Percentiles rank a stretch among this genome's conserved stretches.
These are phyloP conservation scores for Pichia sp. DNA, from an alignment of 1,139 yeast species.

Conservation along the genomic window DNA sequence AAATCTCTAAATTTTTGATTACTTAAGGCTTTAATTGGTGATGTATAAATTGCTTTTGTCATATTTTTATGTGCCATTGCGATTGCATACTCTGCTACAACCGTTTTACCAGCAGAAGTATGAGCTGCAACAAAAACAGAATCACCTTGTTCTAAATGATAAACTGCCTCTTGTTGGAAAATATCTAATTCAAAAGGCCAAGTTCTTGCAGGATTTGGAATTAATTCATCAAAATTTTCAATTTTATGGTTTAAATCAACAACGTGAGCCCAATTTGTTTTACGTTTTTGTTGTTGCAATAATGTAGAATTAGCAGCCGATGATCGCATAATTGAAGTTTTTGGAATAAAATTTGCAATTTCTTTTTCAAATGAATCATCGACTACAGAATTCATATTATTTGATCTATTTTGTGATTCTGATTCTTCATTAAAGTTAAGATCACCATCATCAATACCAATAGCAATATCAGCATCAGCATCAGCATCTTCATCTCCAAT, in stretches of 20 bases:
- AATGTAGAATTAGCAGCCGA: conserved; percentile 19
- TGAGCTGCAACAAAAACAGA: conserved; percentile 98
- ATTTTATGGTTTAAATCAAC: conserved; percentile 81
- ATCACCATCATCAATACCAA: no score
- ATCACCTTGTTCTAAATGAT: conserved; percentile 89
- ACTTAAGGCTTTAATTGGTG: conserved; percentile 53
- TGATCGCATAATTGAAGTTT: conserved; percentile 38
- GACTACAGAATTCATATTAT: neutral
- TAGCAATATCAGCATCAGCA: neutral
- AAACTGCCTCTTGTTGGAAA: conserved; percentile 91
- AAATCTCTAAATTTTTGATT: conserved; percentile 88
- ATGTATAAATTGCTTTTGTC: conserved; percentile 90
- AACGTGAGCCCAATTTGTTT: conserved; percentile 88
- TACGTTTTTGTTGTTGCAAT: conserved; percentile 22
- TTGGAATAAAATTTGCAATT: conserved; percentile 74
- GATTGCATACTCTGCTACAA: conserved; percentile 95
- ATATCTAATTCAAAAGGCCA: conserved; percentile 93
- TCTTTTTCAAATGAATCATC: conserved; percentile 29
- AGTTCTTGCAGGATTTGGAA: conserved; percentile 87
- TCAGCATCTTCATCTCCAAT: conserved; percentile 1
- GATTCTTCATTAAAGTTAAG: neutral
- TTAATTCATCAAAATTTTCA: conserved; percentile 77
- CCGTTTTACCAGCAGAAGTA: conserved; percentile 97
- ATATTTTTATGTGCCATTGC: conserved; percentile 89
- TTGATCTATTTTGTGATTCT: neutral